These are phyloP conservation scores for Apiotrichum veenhuisii DNA, from an alignment of 1,284 basidiomycete species.

Conservation along the genomic window DNA sequence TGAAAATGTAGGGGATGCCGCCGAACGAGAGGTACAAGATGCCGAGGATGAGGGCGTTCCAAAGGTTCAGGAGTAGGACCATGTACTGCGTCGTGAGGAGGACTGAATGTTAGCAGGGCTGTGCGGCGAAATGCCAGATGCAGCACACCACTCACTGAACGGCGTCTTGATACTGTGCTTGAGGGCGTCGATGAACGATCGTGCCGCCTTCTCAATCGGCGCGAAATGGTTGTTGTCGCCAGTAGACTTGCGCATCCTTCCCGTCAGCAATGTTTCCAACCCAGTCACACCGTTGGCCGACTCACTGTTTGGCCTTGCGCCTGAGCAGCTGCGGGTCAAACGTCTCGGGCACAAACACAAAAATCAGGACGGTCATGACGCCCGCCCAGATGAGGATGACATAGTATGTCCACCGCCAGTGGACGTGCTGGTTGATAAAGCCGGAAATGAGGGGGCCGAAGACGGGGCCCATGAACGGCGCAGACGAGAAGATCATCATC, in stretches of 20 bases:
- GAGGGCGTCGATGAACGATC: slow-evolving; percentile 54
- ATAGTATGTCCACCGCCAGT: slow-evolving; percentile 78
- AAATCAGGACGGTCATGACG: slow-evolving; percentile 42
- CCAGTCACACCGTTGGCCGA: background rate
- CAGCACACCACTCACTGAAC: slow-evolving; percentile 59
- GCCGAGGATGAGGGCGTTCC: slow-evolving; percentile 64
- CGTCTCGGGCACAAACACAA: slow-evolving; percentile 68
- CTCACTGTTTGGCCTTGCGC: slow-evolving; percentile 54
- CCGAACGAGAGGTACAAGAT: slow-evolving; percentile 69
- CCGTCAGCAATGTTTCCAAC: too few relatives aligned
- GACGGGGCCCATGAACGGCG: slow-evolving; percentile 71
- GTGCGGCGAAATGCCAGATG: too few relatives aligned
- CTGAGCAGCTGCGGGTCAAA: slow-evolving; percentile 63
- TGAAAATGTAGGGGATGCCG: slow-evolving; percentile 65
- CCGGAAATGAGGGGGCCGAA: slow-evolving; percentile 56
- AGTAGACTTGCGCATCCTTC: slow-evolving; percentile 54
- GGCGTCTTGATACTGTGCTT: slow-evolving; percentile 60
- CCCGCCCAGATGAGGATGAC: slow-evolving; percentile 58
- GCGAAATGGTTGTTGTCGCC: slow-evolving; percentile 58
- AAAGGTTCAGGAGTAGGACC: slow-evolving; percentile 65
- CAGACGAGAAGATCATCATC: slow-evolving; percentile 69
- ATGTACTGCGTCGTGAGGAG: slow-evolving; percentile 67
- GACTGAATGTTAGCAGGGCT: slow-evolving; percentile 55
- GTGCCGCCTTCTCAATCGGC: slow-evolving; percentile 56
- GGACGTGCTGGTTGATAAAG: slow-evolving; percentile 52